Evolutionary conservation across 257 asterid genomes (phyloP), one percentile per base, ranked within the genome.

Genomic region (Perilla frutescens): DNA sequence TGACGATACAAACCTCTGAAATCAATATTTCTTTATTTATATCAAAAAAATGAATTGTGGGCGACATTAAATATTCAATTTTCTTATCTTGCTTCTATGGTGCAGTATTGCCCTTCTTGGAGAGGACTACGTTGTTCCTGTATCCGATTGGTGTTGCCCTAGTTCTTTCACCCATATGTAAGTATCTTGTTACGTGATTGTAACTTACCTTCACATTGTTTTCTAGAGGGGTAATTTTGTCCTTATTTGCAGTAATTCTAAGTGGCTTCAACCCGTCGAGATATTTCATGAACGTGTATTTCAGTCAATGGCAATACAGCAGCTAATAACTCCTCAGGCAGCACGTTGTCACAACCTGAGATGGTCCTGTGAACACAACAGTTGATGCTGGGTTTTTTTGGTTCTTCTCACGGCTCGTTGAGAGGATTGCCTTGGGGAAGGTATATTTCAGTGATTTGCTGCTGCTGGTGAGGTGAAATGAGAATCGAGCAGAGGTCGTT

Each of bases 41-140:
- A 34, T 32, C 36, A 12, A 13, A 26, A 7, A 7, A 37, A 59
- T 49, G 36, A 50, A n/a, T 9, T 41, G 14, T 62, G 45, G 15
- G 51, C 13, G 13, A 10, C 45, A 37, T 47, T 47, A 50, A 39
- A 26, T 31, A 5, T 32, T 47, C 68, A 31, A 6, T 7, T 32
- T 31, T 0, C 2, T 32, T 31, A 32, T 58, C 64, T 71, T 72
- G 62, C 57, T 34, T 68, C 45, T 40, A 3, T 66, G 53, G 36
- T 88, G 87, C 96, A 95, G 99, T 95, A 64, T 77, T 95, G 59
- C 99, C 99, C 62, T 95, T 95, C 87, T 78, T 95, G 87, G 99
- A 92, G 84, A 95, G 90, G 87, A 92, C 99, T 54, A 95, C 99
- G n/a, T 81, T 95, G 79, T 92, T 95, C 84, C 87, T 95, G 69